Conservation (phyloP, 129 eudicot genomes). For the Silybum marianum region DNA sequence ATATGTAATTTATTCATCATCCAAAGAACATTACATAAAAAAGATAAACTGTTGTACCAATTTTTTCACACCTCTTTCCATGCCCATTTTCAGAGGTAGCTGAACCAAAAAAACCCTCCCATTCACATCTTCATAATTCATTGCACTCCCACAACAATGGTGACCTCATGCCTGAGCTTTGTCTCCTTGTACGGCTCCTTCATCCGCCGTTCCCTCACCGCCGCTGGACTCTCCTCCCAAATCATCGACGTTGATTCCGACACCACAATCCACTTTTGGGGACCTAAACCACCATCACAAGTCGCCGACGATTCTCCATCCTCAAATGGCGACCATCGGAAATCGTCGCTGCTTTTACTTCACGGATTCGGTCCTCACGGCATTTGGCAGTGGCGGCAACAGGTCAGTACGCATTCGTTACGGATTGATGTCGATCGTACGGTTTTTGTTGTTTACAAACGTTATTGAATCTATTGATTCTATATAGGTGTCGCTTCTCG, state of each 20-base stretch:
- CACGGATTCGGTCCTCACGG: conserved; percentile 82
- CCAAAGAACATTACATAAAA: conserved; percentile 17
- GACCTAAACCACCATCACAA: conserved; percentile 38
- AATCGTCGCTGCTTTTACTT: conserved; percentile 48
- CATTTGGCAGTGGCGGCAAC: conserved; percentile 80
- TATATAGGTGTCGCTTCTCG: conserved; percentile 33
- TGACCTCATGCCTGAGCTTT: conserved; percentile 54
- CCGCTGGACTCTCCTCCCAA: conserved; percentile 61
- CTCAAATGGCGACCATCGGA: conserved; percentile 13
- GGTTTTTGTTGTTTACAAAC: background rate
- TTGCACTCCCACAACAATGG: conserved; percentile 18
- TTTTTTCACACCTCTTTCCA: conserved; percentile 6
- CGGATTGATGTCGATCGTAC: background rate
- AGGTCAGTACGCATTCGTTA: conserved; percentile 15
- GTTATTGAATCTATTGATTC: background rate
- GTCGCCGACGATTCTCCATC: background rate
- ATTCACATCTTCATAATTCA: background rate
- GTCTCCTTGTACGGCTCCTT: conserved; percentile 53
- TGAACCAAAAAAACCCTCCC: conserved; percentile 19
- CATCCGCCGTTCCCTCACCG: conserved; percentile 53
- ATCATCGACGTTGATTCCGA: conserved; percentile 40
- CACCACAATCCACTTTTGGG: conserved; percentile 72
- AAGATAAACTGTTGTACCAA: conserved; percentile 8
- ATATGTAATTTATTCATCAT: background rate
- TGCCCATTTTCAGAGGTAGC: conserved; percentile 14